A percentile compares a stretch with the other conserved stretches of the same genome.
Conservation (phyloP, 2,329 filamentous ascomycete species). For the Alternaria sp. region DNA sequence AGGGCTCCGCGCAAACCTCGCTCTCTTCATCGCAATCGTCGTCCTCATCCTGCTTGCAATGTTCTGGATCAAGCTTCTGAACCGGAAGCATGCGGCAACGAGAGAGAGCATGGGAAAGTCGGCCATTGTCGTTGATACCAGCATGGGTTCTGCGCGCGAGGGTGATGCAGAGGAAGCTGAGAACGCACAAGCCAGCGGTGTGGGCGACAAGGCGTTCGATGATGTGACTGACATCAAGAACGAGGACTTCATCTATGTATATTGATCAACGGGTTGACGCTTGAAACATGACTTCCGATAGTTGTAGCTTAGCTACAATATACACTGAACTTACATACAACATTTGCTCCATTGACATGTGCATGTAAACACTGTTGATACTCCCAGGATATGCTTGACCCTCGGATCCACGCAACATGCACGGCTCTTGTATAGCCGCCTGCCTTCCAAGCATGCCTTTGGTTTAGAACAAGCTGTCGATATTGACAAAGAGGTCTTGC, state of each 20-base stretch:
- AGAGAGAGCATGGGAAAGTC: slow-evolving; percentile 66
- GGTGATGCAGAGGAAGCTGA: slow-evolving; percentile 39
- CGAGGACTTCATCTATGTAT: slow-evolving; percentile 69
- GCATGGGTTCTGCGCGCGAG: slow-evolving; percentile 61
- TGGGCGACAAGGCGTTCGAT: slow-evolving; percentile 60
- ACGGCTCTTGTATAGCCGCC: background rate
- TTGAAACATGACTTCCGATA: background rate
- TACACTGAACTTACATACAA: background rate
- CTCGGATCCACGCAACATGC: no score
- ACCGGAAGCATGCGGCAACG: slow-evolving; percentile 60
- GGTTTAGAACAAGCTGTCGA: slow-evolving; percentile 41
- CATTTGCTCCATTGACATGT: background rate
- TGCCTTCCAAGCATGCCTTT: background rate
- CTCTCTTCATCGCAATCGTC: slow-evolving; percentile 66
- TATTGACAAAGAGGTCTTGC: slow-evolving; percentile 57
- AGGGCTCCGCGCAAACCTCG: slow-evolving; percentile 66
- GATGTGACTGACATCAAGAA: slow-evolving; percentile 68
- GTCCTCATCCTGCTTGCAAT: slow-evolving; percentile 56
- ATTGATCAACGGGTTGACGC: background rate
- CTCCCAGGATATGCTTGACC: background rate
- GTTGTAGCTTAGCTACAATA: background rate
- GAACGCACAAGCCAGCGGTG: slow-evolving; percentile 29
- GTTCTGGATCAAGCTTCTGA: slow-evolving; percentile 60
- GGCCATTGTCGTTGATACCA: slow-evolving; percentile 64
- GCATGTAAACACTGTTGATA: background rate